A percentile compares a stretch with the other conserved stretches of the same genome.
These are phyloP conservation scores for Spongospora subterranea DNA, from an alignment of 208 protist species.

Conservation along the genomic window DNA sequence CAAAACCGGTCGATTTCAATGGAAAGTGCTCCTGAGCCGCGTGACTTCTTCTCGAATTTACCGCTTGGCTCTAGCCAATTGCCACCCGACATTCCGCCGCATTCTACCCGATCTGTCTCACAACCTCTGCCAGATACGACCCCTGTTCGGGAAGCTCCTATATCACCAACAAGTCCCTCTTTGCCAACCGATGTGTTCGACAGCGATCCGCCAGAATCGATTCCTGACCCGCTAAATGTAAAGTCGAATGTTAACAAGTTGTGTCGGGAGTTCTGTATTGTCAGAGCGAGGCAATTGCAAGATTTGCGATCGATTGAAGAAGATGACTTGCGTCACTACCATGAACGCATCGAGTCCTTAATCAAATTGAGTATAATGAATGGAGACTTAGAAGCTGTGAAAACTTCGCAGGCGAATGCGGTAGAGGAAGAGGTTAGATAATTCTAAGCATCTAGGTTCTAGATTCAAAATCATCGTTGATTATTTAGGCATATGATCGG, in stretches of 20 bases:
- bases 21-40: no score
- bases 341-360: background rate
- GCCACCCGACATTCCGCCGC: no score
- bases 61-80: no score
- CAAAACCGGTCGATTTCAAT: no score
- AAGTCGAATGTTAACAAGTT: background rate
- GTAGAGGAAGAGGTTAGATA: conserved; percentile 27
- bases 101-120: no score
- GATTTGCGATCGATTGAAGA: background rate
- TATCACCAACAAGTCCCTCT: no score
- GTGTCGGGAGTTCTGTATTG: background rate
- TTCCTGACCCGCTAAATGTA: background rate
- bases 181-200: background rate
- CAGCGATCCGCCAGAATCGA: background rate
- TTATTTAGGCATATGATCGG: background rate
- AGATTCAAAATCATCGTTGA: background rate
- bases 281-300: background rate
- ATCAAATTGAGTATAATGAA: background rate
- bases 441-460: background rate
- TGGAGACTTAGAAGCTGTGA: background rate
- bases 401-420: background rate
- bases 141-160: no score
- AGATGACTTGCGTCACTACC: background rate
- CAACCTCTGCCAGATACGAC: no score
- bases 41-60: no score